Conservation (phyloP, 2,329 filamentous ascomycete genomes). For the Ascocoryne sarcoides region DNA sequence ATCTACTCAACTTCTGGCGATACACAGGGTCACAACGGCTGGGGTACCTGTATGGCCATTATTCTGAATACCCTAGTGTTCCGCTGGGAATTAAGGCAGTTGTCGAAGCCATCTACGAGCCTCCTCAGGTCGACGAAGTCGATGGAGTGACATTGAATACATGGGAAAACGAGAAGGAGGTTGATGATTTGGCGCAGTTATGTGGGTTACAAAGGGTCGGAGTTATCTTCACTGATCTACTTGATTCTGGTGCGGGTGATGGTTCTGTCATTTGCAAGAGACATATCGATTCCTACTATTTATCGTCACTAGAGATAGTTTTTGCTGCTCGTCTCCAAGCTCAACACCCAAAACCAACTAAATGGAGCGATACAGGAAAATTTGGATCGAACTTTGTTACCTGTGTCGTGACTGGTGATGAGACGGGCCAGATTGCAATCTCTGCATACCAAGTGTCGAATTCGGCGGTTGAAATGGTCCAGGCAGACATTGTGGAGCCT, state of each 20-base stretch:
- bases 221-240: constrained; percentile 87
- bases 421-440: constrained; percentile 78
- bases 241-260: constrained; percentile 72
- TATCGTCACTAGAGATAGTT: constrained; percentile 84
- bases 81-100: constrained; percentile 91
- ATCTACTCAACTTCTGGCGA: constrained; percentile 88
- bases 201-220: constrained; percentile 86
- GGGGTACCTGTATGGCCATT: constrained; percentile 85
- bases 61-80: constrained; percentile 84
- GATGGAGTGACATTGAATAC: constrained; percentile 80
- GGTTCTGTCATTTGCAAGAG: constrained; percentile 90
- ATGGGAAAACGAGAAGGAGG: constrained; percentile 76
- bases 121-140: constrained; percentile 78
- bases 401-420: constrained; percentile 89
- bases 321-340: constrained; percentile 86
- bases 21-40: constrained; percentile 74
- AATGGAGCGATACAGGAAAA: constrained; percentile 90
- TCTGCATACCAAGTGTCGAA: constrained; percentile 93
- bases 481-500: constrained; percentile 88
- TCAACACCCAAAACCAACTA: constrained; percentile 78
- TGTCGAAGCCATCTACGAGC: constrained; percentile 95
- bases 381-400: constrained; percentile 98
- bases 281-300: constrained; percentile 83
- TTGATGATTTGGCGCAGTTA: constrained; percentile 70
- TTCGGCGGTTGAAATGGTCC: constrained; percentile 92